These are phyloP conservation scores for Phylloboletellus chloephorus DNA, from an alignment of 1,284 basidiomycete species.

Conservation along the genomic window DNA sequence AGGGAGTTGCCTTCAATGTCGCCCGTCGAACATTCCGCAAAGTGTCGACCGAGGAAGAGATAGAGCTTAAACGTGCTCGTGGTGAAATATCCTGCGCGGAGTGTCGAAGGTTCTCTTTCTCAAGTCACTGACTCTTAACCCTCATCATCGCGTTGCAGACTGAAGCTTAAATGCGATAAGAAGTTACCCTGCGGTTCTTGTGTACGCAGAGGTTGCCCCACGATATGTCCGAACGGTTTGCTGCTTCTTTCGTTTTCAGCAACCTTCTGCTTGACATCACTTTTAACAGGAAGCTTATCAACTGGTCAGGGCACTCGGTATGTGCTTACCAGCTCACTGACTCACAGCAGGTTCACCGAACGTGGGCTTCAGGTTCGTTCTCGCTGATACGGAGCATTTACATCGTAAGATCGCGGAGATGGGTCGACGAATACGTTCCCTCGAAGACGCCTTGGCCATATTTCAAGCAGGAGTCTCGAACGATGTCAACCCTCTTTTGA, in stretches of 20 bases:
- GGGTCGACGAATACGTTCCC: conserved; percentile 65
- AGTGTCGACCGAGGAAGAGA: conserved; percentile 43
- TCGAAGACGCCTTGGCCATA: conserved; percentile 63
- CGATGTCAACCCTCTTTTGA: conserved; percentile 59
- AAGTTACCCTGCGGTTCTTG: conserved; percentile 52
- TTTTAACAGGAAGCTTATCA: conserved; percentile 39
- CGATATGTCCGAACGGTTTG: conserved; percentile 49
- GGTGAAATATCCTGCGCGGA: conserved; percentile 58
- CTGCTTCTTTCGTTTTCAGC: not conserved
- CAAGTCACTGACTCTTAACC: not conserved
- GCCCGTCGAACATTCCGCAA: conserved; percentile 41
- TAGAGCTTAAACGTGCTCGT: conserved; percentile 47
- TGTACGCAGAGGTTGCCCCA: conserved; percentile 39
- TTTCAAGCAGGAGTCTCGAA: conserved; percentile 56
- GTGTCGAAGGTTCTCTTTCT: conserved; percentile 38
- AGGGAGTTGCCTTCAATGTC: conserved; percentile 16
- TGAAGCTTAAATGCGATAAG: conserved; percentile 70
- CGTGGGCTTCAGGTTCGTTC: conserved; percentile 46
- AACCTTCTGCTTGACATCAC: not conserved
- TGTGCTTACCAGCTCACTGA: conserved; percentile 9
- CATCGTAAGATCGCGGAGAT: conserved; percentile 67
- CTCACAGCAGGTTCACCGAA: not conserved
- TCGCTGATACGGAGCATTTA: conserved; percentile 65
- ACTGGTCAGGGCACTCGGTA: conserved; percentile 57
- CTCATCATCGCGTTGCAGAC: conserved; percentile 31